phyloP scores from a whole-genome alignment of 768 basidiomycete genomes.

The Inosperma sp. region DNA sequence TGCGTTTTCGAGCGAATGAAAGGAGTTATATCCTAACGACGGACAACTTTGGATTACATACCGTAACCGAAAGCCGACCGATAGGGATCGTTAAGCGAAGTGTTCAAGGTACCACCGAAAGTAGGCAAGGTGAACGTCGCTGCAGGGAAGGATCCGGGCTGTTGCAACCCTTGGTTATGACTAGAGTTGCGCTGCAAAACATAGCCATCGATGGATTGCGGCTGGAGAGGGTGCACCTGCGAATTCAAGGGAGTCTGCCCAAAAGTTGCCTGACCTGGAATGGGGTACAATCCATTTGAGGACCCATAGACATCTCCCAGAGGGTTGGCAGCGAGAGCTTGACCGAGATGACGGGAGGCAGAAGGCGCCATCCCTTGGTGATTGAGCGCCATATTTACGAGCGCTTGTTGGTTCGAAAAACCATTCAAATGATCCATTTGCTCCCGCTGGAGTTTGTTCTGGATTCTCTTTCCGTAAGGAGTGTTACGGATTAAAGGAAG shows the following conservation, averaged over 20 bases:
- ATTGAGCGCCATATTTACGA: constrained; percentile 55
- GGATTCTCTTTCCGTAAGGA: constrained; percentile 98
- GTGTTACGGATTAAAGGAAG: constrained; percentile 98
- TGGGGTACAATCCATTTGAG: constrained; percentile 57
- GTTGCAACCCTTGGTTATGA: constrained; percentile 59
- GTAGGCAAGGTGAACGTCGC: constrained; percentile 47
- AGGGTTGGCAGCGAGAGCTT: constrained; percentile 49
- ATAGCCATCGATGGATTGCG: constrained; percentile 75
- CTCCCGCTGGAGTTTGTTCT: constrained; percentile 96
- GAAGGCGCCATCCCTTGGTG: constrained; percentile 51
- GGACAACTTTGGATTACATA: constrained; percentile 50
- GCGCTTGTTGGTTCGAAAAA: constrained; percentile 56
- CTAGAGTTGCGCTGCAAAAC: constrained; percentile 70
- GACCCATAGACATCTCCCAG: constrained; percentile 63
- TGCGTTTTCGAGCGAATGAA: constrained; percentile 23
- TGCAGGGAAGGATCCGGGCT: constrained; percentile 51
- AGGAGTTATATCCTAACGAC: constrained; percentile 21
- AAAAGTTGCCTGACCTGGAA: constrained; percentile 52
- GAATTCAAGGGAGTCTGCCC: constrained; percentile 52
- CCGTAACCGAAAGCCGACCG: constrained; percentile 71
- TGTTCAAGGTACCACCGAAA: constrained; percentile 51
- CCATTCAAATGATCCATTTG: constrained; percentile 67
- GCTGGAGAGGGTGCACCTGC: constrained; percentile 58
- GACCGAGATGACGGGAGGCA: constrained; percentile 54
- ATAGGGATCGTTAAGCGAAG: constrained; percentile 67